Evolutionary conservation across 176 grass and related monocot genomes (phyloP), one percentile per base, ranked within the genome.

Genomic region (Carex scoparia): DNA sequence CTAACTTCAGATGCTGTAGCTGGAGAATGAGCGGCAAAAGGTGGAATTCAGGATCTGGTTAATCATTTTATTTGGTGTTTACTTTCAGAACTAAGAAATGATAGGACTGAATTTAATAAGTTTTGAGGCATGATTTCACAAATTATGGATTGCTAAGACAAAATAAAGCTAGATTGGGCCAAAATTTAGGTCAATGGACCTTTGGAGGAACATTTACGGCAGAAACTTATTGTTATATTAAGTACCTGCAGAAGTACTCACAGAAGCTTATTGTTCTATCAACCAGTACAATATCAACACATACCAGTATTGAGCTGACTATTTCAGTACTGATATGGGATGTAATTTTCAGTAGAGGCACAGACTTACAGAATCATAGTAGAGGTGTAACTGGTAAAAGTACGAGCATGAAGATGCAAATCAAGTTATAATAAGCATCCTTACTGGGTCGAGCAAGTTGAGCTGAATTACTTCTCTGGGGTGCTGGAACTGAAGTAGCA

Each of bases 361-460:
- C 4, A 55, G 10, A 54, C 10, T 76, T 54, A 55, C 49, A 77
- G 49, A 27, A 74, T 56, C 23, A 77, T 77, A 31, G 32, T 15
- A 77, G 73, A 8, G 12, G 49, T 32, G 56, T 78, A 56, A 56
- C 72, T 32, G 48, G 40, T 10, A 54, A 66, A 66, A 16, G 11
- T 54, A 35, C 7, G 7, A 59, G 35, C 15, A 69, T 65, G 38
- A 23, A 83, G 55, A 60, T 74, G 67, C 57, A 73, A 74, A 59
- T 40, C 7, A 33, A 33, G 1, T 31, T 32, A n/a, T 5, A 40
- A 46, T 71, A 71, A 19, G 16, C 38, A 71, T 75, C 27, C 70
- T 69, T 89, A 94, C 95, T 87, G 85, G 75, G 90, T 85, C 42
- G 71, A 69, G 86, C 57, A 90, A 80, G 65, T 86, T 87, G 83